These are phyloP conservation scores for Huntiella abstrusa DNA, from an alignment of 2,329 filamentous ascomycete genomes.

Conservation along the genomic window DNA sequence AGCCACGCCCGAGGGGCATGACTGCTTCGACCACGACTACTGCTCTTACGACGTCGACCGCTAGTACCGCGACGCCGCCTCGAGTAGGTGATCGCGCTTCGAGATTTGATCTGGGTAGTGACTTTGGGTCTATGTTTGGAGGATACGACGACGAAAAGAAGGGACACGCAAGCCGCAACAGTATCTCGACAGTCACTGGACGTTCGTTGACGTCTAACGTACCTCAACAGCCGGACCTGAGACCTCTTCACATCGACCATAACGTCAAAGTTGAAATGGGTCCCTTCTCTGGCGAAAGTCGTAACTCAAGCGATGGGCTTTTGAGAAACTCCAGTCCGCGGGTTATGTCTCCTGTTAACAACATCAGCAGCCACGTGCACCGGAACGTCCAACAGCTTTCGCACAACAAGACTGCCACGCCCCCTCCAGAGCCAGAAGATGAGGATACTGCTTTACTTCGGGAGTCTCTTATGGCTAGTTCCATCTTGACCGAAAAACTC, in stretches of 20 bases:
- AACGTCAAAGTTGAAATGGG: conserved; percentile 19
- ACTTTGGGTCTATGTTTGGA: conserved; percentile 37
- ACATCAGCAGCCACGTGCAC: background rate
- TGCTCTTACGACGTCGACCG: conserved; percentile 29
- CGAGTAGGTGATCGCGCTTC: conserved; percentile 22
- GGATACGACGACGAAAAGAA: conserved; percentile 28
- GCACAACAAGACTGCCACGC: conserved; percentile 14
- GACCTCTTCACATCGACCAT: conserved; percentile 29
- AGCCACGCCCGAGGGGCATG: conserved; percentile 6
- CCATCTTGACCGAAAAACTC: conserved; percentile 20
- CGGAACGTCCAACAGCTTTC: conserved; percentile 6
- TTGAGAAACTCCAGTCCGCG: conserved; percentile 17
- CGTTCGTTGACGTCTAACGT: conserved; percentile 30
- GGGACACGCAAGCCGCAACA: conserved; percentile 18
- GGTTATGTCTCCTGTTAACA: conserved; percentile 7
- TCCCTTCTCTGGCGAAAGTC: conserved; percentile 32
- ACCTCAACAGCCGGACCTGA: conserved; percentile 18
- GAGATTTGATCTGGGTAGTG: conserved; percentile 34
- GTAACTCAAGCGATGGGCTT: conserved; percentile 30
- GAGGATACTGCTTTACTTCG: conserved; percentile 34
- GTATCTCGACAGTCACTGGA: conserved; percentile 21
- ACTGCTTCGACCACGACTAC: conserved; percentile 10
- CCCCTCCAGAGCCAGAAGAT: conserved; percentile 26
- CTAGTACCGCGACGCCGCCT: conserved; percentile 33
- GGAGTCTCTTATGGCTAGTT: conserved; percentile 32